Conservation (phyloP, 129 eudicot genomes). For the Silybum marianum region DNA sequence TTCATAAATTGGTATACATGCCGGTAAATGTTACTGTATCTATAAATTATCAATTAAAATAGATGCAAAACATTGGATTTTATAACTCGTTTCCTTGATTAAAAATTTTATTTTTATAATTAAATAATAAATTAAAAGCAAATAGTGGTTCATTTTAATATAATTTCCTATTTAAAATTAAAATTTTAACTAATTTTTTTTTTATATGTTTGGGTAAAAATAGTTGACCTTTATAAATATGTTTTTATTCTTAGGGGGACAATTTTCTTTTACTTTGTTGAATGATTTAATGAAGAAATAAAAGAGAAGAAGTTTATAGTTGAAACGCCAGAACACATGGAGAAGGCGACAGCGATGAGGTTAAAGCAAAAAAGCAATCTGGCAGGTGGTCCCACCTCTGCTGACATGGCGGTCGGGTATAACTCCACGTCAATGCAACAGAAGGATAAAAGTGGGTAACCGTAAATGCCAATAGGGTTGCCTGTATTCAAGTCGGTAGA, state of each 20-base stretch:
- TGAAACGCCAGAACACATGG: slow-evolving; percentile 39
- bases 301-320: no score
- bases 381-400: slow-evolving; percentile 5
- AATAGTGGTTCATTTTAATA: no score
- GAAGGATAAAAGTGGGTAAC: slow-evolving; percentile 12
- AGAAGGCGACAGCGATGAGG: slow-evolving; percentile 36
- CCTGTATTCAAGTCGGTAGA: slow-evolving; percentile 29
- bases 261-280: neutral
- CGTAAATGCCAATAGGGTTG: slow-evolving; percentile 29
- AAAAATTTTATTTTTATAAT: no score
- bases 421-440: slow-evolving; percentile 31
- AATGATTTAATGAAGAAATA: neutral
- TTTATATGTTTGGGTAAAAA: neutral
- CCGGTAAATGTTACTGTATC: no score
- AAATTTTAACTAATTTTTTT: neutral
- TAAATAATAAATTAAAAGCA: no score
- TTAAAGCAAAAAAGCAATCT: slow-evolving; percentile 13
- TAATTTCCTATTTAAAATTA: neutral
- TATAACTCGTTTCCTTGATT: no score
- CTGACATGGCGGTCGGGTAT: slow-evolving; percentile 34
- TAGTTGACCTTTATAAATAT: neutral
- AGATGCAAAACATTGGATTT: no score
- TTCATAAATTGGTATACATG: no score
- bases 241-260: neutral
- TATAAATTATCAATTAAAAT: no score